Percentiles rank a stretch among this genome's conserved stretches.
Evolutionary conservation across 148 eudicot genomes (phyloP).

Genomic region (Rhododendron ferrugineum): DNA sequence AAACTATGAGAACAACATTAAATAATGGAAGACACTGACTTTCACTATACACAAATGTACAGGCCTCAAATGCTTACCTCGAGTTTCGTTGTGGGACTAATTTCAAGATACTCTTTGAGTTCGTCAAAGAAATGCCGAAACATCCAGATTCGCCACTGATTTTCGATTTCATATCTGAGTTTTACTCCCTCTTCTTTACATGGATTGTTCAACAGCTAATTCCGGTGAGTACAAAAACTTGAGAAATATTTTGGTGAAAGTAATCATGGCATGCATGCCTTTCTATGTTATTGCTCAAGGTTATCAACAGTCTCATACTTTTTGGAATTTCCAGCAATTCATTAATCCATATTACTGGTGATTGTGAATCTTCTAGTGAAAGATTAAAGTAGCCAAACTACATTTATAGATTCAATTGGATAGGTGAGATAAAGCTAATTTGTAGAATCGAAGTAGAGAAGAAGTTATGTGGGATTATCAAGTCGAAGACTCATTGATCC

Average conservation of each 20-base stretch:
- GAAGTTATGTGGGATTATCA: too few species aligned
- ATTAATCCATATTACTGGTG: background rate
- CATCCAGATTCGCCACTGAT: slow-evolving; percentile 35
- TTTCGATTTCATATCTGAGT: slow-evolving; percentile 53
- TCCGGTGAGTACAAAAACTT: slow-evolving; percentile 35
- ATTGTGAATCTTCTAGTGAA: background rate
- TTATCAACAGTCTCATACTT: too few species aligned
- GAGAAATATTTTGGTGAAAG: background rate
- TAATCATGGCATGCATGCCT: background rate
- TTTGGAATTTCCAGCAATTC: background rate
- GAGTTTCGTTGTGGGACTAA: slow-evolving; percentile 47
- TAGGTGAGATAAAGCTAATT: too few species aligned
- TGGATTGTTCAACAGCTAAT: slow-evolving; percentile 66
- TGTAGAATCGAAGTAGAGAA: too few species aligned
- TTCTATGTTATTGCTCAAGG: background rate
- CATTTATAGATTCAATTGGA: background rate
- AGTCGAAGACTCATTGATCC: background rate
- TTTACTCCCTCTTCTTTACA: slow-evolving; percentile 65
- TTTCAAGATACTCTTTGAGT: slow-evolving; percentile 54
- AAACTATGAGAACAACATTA: background rate
- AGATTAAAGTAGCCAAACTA: background rate
- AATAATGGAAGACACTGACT: background rate
- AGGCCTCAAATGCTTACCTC: slow-evolving; percentile 86
- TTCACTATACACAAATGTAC: slow-evolving; percentile 17
- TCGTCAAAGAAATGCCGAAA: slow-evolving; percentile 92